Percentiles rank a stretch among this genome's conserved stretches.
phyloP scores from a whole-genome alignment of 1,139 yeast species.

The Taphrina populina region DNA sequence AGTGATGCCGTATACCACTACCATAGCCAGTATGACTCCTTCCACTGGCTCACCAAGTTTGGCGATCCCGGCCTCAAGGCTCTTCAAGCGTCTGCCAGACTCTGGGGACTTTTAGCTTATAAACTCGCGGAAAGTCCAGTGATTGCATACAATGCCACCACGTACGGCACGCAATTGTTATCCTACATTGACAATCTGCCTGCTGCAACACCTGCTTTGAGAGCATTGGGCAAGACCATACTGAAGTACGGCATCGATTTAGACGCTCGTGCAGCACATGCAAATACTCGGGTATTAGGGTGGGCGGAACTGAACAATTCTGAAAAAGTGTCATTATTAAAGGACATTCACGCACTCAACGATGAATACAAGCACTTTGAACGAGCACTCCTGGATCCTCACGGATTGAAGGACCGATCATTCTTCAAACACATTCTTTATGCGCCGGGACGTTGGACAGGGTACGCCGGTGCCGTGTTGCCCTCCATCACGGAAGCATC shows the following conservation, averaged over 20 bases:
- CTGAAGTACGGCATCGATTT: slow-evolving; percentile 3
- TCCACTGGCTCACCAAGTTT: slow-evolving; percentile 59
- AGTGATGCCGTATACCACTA: slow-evolving; percentile 62
- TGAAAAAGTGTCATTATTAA: slow-evolving; percentile 18
- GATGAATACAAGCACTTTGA: slow-evolving; percentile 54
- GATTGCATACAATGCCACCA: slow-evolving; percentile 48
- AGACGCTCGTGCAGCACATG: slow-evolving; percentile 6
- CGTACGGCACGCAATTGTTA: slow-evolving; percentile 47
- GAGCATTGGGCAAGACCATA: slow-evolving; percentile 1
- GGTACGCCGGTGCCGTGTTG: slow-evolving; percentile 25
- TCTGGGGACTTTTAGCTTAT: slow-evolving; percentile 53
- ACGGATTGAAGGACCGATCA: slow-evolving; percentile 66
- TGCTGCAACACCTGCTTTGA: background rate
- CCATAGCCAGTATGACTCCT: slow-evolving; percentile 49
- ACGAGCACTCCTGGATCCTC: slow-evolving; percentile 60
- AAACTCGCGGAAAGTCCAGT: slow-evolving; percentile 53
- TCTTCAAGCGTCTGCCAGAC: slow-evolving; percentile 57
- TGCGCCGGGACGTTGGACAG: slow-evolving; percentile 59
- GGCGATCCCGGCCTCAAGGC: slow-evolving; percentile 60
- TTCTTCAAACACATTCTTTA: slow-evolving; percentile 86
- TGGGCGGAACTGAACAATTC: slow-evolving; percentile 3
- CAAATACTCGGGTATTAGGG: slow-evolving; percentile 15
- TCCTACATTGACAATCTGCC: slow-evolving; percentile 35
- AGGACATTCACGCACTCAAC: slow-evolving; percentile 37
- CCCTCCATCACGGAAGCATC: slow-evolving; percentile 30